phyloP scores from a whole-genome alignment of 2,329 filamentous ascomycete genomes.

The Coniella vitis region DNA sequence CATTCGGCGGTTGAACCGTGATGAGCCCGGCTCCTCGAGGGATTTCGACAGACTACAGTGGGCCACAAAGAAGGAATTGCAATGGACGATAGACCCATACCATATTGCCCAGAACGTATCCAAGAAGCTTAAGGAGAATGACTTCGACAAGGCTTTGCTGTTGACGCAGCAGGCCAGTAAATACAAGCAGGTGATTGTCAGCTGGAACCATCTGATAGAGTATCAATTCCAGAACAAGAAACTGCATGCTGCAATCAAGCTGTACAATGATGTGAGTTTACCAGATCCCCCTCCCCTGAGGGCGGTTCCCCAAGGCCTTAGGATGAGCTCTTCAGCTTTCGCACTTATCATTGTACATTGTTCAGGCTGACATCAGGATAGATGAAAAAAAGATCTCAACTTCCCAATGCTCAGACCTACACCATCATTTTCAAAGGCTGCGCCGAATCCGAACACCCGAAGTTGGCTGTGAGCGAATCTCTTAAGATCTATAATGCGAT shows the following conservation, averaged over 20 bases:
- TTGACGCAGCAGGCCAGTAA: slow-evolving; percentile 65
- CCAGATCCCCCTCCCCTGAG: background rate
- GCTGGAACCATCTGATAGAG: slow-evolving; percentile 83
- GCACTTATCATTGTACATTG: background rate
- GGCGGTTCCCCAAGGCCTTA: no score
- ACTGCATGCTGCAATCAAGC: slow-evolving; percentile 61
- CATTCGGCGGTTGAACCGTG: no score
- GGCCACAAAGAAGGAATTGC: slow-evolving; percentile 43
- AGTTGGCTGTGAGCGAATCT: slow-evolving; percentile 59
- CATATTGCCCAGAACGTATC: slow-evolving; percentile 64
- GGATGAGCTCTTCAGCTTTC: background rate
- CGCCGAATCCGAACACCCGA: slow-evolving; percentile 49
- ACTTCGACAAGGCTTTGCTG: slow-evolving; percentile 59
- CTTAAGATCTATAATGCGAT: slow-evolving; percentile 73
- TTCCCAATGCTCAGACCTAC: slow-evolving; percentile 76
- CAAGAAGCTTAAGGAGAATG: slow-evolving; percentile 49
- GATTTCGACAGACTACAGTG: slow-evolving; percentile 16
- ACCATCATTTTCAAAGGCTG: slow-evolving; percentile 77
- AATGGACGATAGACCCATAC: slow-evolving; percentile 61
- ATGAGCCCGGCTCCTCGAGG: slow-evolving; percentile 12
- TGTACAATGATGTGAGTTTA: slow-evolving; percentile 74
- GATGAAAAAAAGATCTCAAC: slow-evolving; percentile 92
- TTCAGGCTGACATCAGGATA: slow-evolving; percentile 27
- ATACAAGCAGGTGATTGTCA: slow-evolving; percentile 58
- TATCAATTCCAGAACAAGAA: slow-evolving; percentile 57